These are phyloP conservation scores for Magnusiomyces suaveolens DNA, from an alignment of 1,139 yeast genomes.

Conservation along the genomic window DNA sequence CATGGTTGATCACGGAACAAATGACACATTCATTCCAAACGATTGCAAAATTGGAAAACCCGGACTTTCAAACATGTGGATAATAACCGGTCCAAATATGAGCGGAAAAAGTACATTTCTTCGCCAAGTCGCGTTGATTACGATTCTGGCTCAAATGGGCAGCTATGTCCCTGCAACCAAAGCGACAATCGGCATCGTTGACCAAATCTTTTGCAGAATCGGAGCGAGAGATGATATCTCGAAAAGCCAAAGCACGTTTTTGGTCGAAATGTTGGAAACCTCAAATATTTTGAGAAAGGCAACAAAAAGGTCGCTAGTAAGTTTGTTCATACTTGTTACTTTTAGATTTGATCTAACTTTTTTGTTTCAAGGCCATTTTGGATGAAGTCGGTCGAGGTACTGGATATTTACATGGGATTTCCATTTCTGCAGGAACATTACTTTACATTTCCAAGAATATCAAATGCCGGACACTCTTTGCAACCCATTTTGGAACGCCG, in stretches of 20 bases:
- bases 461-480: slow-evolving; percentile 75
- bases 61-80: slow-evolving; percentile 40
- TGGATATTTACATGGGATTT: slow-evolving; percentile 77
- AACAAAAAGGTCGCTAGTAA: slow-evolving; percentile 50
- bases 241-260: slow-evolving; percentile 82
- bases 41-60: slow-evolving; percentile 39
- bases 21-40: slow-evolving; percentile 64
- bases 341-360: too few relatives aligned
- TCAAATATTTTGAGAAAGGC: slow-evolving; percentile 70
- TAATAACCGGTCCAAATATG: slow-evolving; percentile 94
- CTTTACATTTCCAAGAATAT: slow-evolving; percentile 46
- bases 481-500: slow-evolving; percentile 73
- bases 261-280: slow-evolving; percentile 98
- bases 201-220: slow-evolving; percentile 71
- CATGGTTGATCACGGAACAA: slow-evolving; percentile 44
- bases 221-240: slow-evolving; percentile 89
- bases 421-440: slow-evolving; percentile 79
- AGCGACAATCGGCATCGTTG: slow-evolving; percentile 73
- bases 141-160: slow-evolving; percentile 83
- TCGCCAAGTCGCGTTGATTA: slow-evolving; percentile 78
- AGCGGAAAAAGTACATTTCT: slow-evolving; percentile 92
- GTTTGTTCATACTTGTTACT: background rate
- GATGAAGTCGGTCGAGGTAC: slow-evolving; percentile 98
- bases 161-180: slow-evolving; percentile 71
- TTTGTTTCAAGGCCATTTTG: slow-evolving; percentile 70